These are phyloP conservation scores for Neopestalotiopsis sp. DNA, from an alignment of 2,329 filamentous ascomycete genomes.

Conservation along the genomic window DNA sequence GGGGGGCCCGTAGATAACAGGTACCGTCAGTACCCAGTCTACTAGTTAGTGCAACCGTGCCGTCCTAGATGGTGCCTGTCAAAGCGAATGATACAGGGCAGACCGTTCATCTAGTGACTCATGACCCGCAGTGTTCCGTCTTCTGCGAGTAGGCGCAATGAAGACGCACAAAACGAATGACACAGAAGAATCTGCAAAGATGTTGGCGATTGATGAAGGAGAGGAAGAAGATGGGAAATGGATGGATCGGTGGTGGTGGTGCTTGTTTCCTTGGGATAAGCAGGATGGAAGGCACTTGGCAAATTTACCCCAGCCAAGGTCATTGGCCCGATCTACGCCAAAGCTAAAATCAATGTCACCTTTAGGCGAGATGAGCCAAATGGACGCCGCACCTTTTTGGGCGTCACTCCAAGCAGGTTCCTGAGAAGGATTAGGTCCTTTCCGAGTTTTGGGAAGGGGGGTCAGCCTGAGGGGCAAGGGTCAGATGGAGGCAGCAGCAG, in stretches of 20 bases:
- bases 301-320: not conserved
- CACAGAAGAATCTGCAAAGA: not conserved
- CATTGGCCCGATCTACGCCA: not conserved
- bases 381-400: not conserved
- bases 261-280: not conserved
- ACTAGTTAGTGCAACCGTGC: not conserved
- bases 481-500: no score
- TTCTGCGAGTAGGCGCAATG: not conserved
- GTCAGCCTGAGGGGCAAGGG: not conserved
- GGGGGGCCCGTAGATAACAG: not conserved
- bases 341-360: conserved; percentile 2
- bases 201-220: not conserved
- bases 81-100: not conserved
- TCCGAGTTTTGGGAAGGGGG: not conserved
- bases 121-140: not conserved
- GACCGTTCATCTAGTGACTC: not conserved
- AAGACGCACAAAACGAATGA: not conserved
- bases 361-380: not conserved
- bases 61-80: not conserved
- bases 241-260: not conserved
- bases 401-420: not conserved
- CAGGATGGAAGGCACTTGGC: not conserved
- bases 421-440: not conserved
- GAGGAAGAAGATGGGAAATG: no score
- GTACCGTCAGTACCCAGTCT: no score